These are phyloP conservation scores for Colletotrichum gigasporum DNA, from an alignment of 2,329 filamentous ascomycete genomes.

Conservation along the genomic window DNA sequence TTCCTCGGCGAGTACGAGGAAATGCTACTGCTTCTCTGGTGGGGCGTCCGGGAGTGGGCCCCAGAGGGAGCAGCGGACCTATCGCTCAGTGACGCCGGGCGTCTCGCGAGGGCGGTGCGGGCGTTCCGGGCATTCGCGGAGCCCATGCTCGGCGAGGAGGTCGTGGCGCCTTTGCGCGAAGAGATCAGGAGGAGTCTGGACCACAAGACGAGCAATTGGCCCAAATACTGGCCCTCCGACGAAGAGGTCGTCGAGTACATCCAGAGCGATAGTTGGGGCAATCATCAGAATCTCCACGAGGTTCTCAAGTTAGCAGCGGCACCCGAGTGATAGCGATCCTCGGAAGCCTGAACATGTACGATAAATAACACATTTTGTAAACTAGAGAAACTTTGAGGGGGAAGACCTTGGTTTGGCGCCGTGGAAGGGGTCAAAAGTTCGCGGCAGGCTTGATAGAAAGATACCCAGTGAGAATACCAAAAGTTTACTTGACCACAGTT, in stretches of 20 bases:
- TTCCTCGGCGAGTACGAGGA: slow-evolving; percentile 67
- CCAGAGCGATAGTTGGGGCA: slow-evolving; percentile 24
- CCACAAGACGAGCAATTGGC: slow-evolving; percentile 29
- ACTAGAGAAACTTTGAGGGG: no score
- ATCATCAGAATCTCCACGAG: slow-evolving; percentile 10
- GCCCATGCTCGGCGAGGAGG: slow-evolving; percentile 48
- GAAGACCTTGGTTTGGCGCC: no score
- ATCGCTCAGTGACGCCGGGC: slow-evolving; percentile 36
- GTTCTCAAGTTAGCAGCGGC: neutral
- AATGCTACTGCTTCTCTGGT: slow-evolving; percentile 66
- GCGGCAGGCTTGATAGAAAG: no score
- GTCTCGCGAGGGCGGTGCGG: slow-evolving; percentile 49
- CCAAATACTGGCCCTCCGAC: slow-evolving; percentile 49
- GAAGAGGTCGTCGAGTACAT: slow-evolving; percentile 46
- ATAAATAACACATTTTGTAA: neutral
- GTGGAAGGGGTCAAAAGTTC: no score
- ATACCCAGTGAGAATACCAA: no score
- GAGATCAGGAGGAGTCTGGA: slow-evolving; percentile 28
- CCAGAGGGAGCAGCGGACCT: slow-evolving; percentile 46
- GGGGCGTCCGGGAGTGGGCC: slow-evolving; percentile 63
- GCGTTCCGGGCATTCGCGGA: slow-evolving; percentile 59
- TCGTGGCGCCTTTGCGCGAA: slow-evolving; percentile 37
- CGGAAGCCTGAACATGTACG: neutral
- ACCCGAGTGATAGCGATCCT: neutral
- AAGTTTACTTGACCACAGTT: no score